Conservation (phyloP, 176 grass and related monocot genomes). For the Otatea glauca region DNA sequence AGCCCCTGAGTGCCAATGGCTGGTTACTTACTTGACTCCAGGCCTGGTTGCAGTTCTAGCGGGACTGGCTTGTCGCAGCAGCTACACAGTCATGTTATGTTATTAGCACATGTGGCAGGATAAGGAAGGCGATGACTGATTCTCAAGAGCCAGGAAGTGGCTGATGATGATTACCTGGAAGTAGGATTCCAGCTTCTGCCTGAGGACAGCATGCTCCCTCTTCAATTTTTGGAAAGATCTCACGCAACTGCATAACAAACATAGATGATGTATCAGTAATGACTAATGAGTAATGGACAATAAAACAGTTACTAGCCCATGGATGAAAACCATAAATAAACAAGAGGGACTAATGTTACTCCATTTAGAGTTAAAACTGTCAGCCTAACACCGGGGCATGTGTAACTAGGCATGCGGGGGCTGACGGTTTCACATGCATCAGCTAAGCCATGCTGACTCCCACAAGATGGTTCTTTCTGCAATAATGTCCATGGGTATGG, state of each 20-base stretch:
- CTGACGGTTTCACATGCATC: conserved; percentile 21
- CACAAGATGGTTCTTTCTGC: conserved; percentile 21
- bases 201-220: conserved; percentile 67
- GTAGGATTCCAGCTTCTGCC: conserved; percentile 84
- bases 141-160: background rate
- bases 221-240: conserved; percentile 82
- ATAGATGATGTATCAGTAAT: conserved; percentile 2
- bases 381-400: conserved; percentile 16
- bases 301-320: background rate
- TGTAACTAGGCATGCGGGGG: background rate
- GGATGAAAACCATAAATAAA: background rate
- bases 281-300: background rate
- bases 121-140: background rate
- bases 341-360: background rate
- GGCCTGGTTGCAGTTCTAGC: conserved; percentile 49
- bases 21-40: conserved; percentile 4
- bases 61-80: conserved; percentile 65
- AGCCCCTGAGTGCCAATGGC: background rate
- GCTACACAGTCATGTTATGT: conserved; percentile 43
- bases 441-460: background rate
- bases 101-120: background rate
- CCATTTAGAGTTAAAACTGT: background rate
- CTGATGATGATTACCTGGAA: conserved; percentile 64
- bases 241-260: conserved; percentile 52
- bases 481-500: background rate